A percentile compares a stretch with the other conserved stretches of the same genome.
These are phyloP conservation scores for Paramarasmius palmivorus DNA, from an alignment of 1,284 basidiomycete species.

Conservation along the genomic window DNA sequence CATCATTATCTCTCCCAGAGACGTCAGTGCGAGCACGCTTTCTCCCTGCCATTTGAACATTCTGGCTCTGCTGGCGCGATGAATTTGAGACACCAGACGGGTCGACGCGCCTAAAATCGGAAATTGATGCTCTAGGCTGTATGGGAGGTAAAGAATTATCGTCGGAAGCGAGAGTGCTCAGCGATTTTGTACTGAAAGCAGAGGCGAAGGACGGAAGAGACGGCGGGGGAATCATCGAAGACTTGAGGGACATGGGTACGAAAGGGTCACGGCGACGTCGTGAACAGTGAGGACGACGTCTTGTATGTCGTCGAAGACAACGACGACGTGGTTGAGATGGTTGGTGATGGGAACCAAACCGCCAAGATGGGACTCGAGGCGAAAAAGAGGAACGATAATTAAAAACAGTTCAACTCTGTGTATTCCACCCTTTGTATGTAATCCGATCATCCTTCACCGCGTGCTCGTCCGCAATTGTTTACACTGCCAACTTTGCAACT, in stretches of 20 bases:
- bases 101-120: slow-evolving; percentile 32
- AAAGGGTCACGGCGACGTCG: slow-evolving; percentile 14
- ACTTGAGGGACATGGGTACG: slow-evolving; percentile 21
- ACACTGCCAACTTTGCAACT: background rate
- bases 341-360: slow-evolving; percentile 14
- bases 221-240: slow-evolving; percentile 46
- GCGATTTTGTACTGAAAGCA: slow-evolving; percentile 59
- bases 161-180: slow-evolving; percentile 45
- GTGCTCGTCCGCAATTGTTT: slow-evolving; percentile 2
- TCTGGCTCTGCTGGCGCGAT: slow-evolving; percentile 32
- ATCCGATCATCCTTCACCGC: slow-evolving; percentile 13
- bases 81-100: slow-evolving; percentile 29
- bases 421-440: slow-evolving; percentile 14
- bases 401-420: slow-evolving; percentile 15
- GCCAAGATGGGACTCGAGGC: slow-evolving; percentile 21
- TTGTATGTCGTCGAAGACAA: slow-evolving; percentile 11
- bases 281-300: slow-evolving; percentile 14
- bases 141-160: slow-evolving; percentile 63
- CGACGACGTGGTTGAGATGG: slow-evolving; percentile 17
- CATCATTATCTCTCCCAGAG: slow-evolving; percentile 35
- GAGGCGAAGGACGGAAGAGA: slow-evolving; percentile 77
- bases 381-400: slow-evolving; percentile 18
- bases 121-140: slow-evolving; percentile 39
- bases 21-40: slow-evolving; percentile 48
- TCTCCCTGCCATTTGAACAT: slow-evolving; percentile 29